Evolutionary conservation across 371 early-diverging fungal species (phyloP).

Genomic region (Syncephalastrum racemosum): DNA sequence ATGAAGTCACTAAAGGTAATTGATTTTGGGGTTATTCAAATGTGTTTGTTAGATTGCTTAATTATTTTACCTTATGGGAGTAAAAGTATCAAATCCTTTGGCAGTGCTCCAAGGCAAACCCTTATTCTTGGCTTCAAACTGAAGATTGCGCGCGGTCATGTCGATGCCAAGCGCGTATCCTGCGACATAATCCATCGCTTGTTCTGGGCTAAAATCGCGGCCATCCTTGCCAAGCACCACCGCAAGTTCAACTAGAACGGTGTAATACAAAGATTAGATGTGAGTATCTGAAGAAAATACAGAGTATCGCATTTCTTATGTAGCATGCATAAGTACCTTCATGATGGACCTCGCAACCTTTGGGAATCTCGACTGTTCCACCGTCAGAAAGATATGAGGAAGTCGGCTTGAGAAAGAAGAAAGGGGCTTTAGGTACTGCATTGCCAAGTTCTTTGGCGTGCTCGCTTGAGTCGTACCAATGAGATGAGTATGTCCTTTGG

Average conservation of each 20-base stretch:
- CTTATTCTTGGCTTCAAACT: slow-evolving; percentile 78
- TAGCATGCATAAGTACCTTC: slow-evolving; percentile 55
- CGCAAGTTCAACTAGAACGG: slow-evolving; percentile 77
- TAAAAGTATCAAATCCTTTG: slow-evolving; percentile 96
- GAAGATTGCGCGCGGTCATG: slow-evolving; percentile 89
- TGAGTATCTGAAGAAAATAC: background rate
- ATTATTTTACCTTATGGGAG: slow-evolving; percentile 86
- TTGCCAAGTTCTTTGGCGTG: slow-evolving; percentile 94
- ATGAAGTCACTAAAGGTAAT: slow-evolving; percentile 87
- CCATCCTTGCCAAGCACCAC: slow-evolving; percentile 89
- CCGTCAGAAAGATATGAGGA: slow-evolving; percentile 78
- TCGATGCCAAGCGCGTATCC: slow-evolving; percentile 92
- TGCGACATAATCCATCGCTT: slow-evolving; percentile 70
- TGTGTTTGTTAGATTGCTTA: no score
- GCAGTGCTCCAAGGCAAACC: slow-evolving; percentile 92
- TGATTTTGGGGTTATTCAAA: no score
- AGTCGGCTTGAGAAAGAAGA: slow-evolving; percentile 95
- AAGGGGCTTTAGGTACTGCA: slow-evolving; percentile 83
- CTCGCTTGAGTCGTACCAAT: slow-evolving; percentile 48
- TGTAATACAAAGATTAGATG: background rate
- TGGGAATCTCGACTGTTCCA: slow-evolving; percentile 79
- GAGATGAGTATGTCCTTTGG: background rate
- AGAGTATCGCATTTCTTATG: background rate
- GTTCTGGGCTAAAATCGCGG: slow-evolving; percentile 65
- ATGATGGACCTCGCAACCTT: slow-evolving; percentile 83